phyloP scores from a whole-genome alignment of 148 eudicot genomes.

The Chenopodium album region DNA sequence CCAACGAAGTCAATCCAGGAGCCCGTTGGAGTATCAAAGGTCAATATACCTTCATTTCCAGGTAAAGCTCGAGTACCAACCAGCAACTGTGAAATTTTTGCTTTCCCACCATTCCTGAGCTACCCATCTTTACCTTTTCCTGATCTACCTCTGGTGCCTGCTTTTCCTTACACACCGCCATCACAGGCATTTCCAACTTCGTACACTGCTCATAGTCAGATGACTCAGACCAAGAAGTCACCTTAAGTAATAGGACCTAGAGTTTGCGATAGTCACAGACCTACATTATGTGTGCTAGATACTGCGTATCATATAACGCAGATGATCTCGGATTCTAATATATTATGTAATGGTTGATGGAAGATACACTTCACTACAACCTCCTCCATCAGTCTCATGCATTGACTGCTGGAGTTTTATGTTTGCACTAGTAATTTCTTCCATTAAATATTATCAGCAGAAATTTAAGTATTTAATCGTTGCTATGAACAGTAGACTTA shows the following conservation, averaged over 20 bases:
- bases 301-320: not conserved
- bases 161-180: constrained; percentile 10
- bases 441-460: not conserved
- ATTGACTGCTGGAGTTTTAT: not conserved
- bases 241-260: constrained; percentile 10
- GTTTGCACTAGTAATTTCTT: not conserved
- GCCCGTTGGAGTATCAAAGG: not conserved
- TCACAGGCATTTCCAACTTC: not conserved
- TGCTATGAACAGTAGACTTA: not conserved
- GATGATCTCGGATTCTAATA: not conserved
- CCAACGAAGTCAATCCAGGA: not conserved
- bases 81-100: not conserved
- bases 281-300: not conserved
- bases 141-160: constrained; percentile 5
- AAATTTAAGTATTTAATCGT: not conserved
- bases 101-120: constrained; percentile 6
- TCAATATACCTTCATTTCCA: not conserved
- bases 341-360: not conserved
- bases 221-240: not conserved
- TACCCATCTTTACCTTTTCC: constrained; percentile 11
- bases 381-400: not conserved
- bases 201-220: not conserved
- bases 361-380: not conserved
- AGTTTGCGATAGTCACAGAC: not conserved
- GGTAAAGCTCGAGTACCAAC: not conserved